Evolutionary conservation across 345 rosid genomes (phyloP).

Genomic region (Theobroma cacao): DNA sequence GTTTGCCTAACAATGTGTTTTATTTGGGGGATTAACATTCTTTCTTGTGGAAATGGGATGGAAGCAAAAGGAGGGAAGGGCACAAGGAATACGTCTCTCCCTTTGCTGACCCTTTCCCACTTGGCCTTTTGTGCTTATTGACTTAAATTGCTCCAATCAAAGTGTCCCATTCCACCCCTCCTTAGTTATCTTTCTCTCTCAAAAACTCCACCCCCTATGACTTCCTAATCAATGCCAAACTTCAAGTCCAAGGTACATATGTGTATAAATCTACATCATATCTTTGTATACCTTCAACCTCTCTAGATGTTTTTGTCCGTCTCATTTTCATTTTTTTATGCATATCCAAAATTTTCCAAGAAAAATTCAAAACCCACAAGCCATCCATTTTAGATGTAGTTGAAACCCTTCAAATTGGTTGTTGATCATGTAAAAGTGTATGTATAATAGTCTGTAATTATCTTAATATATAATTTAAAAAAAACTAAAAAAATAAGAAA

Average conservation of each 20-base stretch:
- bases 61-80: background rate
- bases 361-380: background rate
- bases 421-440: too few relatives aligned
- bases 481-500: too few relatives aligned
- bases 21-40: slow-evolving; percentile 21
- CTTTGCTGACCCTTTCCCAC: slow-evolving; percentile 24
- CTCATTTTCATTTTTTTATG: background rate
- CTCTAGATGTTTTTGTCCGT: background rate
- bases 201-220: too few relatives aligned
- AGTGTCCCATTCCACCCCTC: slow-evolving; percentile 12
- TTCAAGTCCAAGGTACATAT: background rate
- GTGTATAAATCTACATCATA: background rate
- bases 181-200: background rate
- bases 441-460: background rate
- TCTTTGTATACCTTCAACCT: background rate
- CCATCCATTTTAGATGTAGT: background rate
- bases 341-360: background rate
- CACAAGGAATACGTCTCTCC: slow-evolving; percentile 30
- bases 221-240: background rate
- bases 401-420: background rate
- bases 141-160: slow-evolving; percentile 23
- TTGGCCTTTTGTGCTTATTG: slow-evolving; percentile 28
- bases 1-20: slow-evolving; percentile 45
- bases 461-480: too few relatives aligned
- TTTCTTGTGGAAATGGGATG: slow-evolving; percentile 24